Evolutionary conservation across 2,329 filamentous ascomycete species (phyloP), one percentile per base, ranked within the genome.

Genomic region (Trichoderma breve): DNA sequence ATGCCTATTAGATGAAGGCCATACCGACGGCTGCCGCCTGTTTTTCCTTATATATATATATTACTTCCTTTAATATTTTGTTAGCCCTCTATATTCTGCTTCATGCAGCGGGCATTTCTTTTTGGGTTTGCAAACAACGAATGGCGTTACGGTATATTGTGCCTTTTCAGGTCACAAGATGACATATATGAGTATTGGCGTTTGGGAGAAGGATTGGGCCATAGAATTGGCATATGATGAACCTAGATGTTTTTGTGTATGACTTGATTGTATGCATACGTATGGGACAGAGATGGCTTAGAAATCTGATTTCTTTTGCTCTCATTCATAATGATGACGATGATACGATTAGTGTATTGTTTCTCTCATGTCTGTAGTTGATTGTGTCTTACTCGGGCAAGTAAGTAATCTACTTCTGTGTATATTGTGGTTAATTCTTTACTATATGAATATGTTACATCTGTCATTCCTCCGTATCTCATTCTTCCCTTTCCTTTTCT

Each of bases 1-100:
- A 73, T 76, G 63, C 67, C 73, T 7, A 78, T 78, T 75, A 78
- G 80, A 77, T 83, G 74, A 81, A 43, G 39, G 28, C 36, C 18
- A 15, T 26, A 55, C 9, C 47, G n/a, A 26, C 21, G 32, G 28
- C 18, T 4, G n/a, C 34, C 21, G 12, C 28, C 8, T 47, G 12
- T 11, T 14, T 39, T 63, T 14, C 32, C 51, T 47, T 53, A 26
- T 18, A 36, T 57, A 32, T 60, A 32, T 60, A 21, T 32, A 65
- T 32, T 39, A 12, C 15, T 26, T 36, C 11, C 28, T 9, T 61
- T 61, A 8, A 53, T 53, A 8, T 34, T 15, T 24, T 24, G 39
- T 53, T 9, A 28, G 24, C 11, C 26, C 58, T 32, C 12, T 57
- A 8, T 12, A n/a, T n/a, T 60, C 43, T 51, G 21, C 34, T 47